Base-by-base conservation (phyloP, 2,329 filamentous ascomycete species). In the Pseudogymnoascus sp. region DNA sequence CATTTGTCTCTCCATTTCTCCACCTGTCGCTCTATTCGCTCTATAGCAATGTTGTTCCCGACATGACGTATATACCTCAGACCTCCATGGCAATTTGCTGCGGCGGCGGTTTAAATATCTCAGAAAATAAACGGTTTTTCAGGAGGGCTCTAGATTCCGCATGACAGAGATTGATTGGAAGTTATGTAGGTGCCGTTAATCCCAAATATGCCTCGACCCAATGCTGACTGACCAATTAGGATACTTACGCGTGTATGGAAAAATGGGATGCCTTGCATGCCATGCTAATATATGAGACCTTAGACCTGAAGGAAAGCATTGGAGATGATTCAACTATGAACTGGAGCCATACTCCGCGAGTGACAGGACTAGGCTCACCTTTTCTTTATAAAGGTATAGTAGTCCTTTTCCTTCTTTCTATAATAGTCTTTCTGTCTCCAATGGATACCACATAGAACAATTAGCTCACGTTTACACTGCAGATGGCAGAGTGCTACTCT, bases 61-160 rank as follows among this genome's bases (percentile, higher is more conserved):
- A 69, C 46, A 69, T 70, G 56, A 64, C 68, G 4, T 65, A 64
- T 37, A 61, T 70, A n/a, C 63, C 66, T 15, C 59, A 62, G 38
- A 67, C 65, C 15, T 67, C 68, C 13, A 70, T 70, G 64, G 68
- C 66, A 56, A 63, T 70, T 60, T 70, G 69, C 62, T 68, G 67
- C 29, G 65, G 65, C 10, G 64, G 64, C 59, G 66, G 67, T 40
- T 64, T 68, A 56, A 56, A 62, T 56, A 59, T 60, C 19, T n/a
- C 46, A 10, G 67, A 66, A 31, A 62, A 64, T 6, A 62, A 44
- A 37, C 60, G 62, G 17, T 70, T 68, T 46, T 62, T 65, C 11
- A 50, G 62, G 38, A 65, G 64, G 19, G 67, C 67, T 6, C 69
- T 70, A 63, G 65, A 68, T 13, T 63, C 65, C 35, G 62, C 65